Conservation (phyloP, 495 filamentous ascomycete genomes). For the Hypoxylon fuscum region DNA sequence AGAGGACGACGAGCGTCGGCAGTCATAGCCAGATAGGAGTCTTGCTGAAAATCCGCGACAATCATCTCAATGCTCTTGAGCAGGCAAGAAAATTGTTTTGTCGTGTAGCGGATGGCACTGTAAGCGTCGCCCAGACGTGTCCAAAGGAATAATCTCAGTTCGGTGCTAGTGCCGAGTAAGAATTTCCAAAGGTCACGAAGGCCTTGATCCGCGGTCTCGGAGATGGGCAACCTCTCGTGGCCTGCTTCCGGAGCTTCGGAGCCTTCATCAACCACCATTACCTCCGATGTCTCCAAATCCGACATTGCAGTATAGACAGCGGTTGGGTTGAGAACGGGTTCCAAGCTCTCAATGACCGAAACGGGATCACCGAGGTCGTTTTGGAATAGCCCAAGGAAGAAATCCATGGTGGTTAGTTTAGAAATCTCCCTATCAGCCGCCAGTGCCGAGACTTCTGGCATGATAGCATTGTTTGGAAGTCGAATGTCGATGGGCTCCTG, state of each 20-base stretch:
- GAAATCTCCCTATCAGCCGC: constrained; percentile 90
- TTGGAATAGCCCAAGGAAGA: constrained; percentile 86
- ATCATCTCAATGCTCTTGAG: constrained; percentile 85
- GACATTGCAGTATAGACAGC: constrained; percentile 59
- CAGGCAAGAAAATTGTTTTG: constrained; percentile 86
- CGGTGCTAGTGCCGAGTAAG: constrained; percentile 78
- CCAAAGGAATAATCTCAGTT: constrained; percentile 87
- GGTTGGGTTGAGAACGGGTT: constrained; percentile 85
- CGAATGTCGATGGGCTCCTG: constrained; percentile 57
- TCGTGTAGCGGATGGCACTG: constrained; percentile 77
- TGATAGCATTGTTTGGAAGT: constrained; percentile 84
- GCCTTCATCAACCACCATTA: constrained; percentile 7
- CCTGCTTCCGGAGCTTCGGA: not conserved
- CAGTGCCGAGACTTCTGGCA: constrained; percentile 84
- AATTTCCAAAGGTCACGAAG: constrained; percentile 83
- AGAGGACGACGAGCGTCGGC: constrained; percentile 69
- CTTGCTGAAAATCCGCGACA: constrained; percentile 72
- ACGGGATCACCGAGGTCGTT: constrained; percentile 73
- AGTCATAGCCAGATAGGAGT: constrained; percentile 67
- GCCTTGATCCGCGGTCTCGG: constrained; percentile 56
- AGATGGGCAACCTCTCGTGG: constrained; percentile 48
- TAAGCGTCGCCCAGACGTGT: constrained; percentile 87
- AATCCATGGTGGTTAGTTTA: constrained; percentile 93
- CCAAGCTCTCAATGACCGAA: constrained; percentile 86
- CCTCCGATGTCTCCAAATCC: constrained; percentile 10